A percentile compares a stretch with the other conserved stretches of the same genome.
Conservation (phyloP, 2,329 filamentous ascomycete genomes). For the Colletotrichum eremochloae region DNA sequence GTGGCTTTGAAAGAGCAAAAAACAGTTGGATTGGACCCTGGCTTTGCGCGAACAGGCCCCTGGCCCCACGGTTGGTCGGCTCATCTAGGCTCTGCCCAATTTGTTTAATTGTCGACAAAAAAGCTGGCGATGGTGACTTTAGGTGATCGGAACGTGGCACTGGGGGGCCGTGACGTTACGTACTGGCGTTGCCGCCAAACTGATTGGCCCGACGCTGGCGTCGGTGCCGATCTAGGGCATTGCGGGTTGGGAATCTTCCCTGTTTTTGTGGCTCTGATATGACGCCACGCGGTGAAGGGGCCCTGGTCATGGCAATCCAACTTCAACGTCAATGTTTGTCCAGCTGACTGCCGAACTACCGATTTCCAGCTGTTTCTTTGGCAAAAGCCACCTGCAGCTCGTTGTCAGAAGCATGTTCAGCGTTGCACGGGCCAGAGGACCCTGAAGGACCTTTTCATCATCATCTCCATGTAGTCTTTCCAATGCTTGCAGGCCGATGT, state of each 20-base stretch:
- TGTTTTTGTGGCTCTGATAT: constrained; percentile 40
- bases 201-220: constrained; percentile 30
- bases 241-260: constrained; percentile 36
- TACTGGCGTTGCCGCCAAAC: constrained; percentile 27
- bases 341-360: constrained; percentile 33
- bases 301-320: constrained; percentile 25
- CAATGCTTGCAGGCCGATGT: constrained; percentile 15
- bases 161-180: constrained; percentile 19
- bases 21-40: constrained; percentile 26
- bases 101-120: constrained; percentile 11
- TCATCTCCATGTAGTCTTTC: constrained; percentile 1
- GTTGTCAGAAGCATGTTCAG: constrained; percentile 15
- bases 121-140: constrained; percentile 31
- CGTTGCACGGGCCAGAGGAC: constrained; percentile 15
- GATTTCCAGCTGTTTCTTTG: constrained; percentile 18
- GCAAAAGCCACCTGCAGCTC: constrained; percentile 13
- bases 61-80: constrained; percentile 34
- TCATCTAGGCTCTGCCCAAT: constrained; percentile 8
- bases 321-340: constrained; percentile 33
- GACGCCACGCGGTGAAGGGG: constrained; percentile 37
- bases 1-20: constrained; percentile 8
- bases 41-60: constrained; percentile 26
- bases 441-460: constrained; percentile 28
- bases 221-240: constrained; percentile 36
- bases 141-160: constrained; percentile 26